Conservation (phyloP, 768 basidiomycete genomes). For the Cyathus striatus region DNA sequence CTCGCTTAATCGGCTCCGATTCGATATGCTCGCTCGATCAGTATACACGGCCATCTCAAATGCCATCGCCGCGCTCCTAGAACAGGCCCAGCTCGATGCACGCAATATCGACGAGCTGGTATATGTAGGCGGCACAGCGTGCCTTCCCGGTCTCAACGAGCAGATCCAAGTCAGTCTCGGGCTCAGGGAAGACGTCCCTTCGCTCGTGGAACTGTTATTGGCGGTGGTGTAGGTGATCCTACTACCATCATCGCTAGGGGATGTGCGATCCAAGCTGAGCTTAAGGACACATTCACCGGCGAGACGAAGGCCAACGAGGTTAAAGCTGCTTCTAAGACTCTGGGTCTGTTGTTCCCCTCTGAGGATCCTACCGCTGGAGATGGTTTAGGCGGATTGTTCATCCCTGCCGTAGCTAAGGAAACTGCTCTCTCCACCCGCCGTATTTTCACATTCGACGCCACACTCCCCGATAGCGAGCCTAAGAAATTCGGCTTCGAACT, state of each 20-base stretch:
- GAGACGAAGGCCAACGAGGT: constrained; percentile 31
- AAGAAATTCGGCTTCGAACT: constrained; percentile 60
- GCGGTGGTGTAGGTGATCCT: constrained; percentile 72
- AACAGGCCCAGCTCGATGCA: constrained; percentile 47
- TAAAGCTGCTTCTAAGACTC: constrained; percentile 53
- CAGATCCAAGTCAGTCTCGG: constrained; percentile 39
- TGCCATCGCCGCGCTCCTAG: constrained; percentile 49
- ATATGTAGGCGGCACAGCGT: constrained; percentile 73
- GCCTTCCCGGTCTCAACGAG: constrained; percentile 71
- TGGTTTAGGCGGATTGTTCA: constrained; percentile 60
- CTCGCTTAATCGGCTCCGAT: constrained; percentile 48
- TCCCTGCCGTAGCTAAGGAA: constrained; percentile 63
- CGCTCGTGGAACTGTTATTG: constrained; percentile 58
- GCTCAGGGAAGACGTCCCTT: constrained; percentile 66
- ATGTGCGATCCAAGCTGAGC: constrained; percentile 63
- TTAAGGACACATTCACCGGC: constrained; percentile 46
- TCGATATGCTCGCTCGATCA: constrained; percentile 56
- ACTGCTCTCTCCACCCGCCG: constrained; percentile 69
- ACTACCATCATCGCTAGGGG: constrained; percentile 74
- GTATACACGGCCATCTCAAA: constrained; percentile 54
- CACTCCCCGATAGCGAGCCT: constrained; percentile 27
- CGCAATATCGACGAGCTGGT: constrained; percentile 75
- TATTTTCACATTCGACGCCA: constrained; percentile 52
- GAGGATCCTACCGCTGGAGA: constrained; percentile 25
- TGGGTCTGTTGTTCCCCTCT: constrained; percentile 65